Base-by-base conservation (phyloP, 1,284 basidiomycete genomes). In the Cutaneotrichosporon dermatis region DNA sequence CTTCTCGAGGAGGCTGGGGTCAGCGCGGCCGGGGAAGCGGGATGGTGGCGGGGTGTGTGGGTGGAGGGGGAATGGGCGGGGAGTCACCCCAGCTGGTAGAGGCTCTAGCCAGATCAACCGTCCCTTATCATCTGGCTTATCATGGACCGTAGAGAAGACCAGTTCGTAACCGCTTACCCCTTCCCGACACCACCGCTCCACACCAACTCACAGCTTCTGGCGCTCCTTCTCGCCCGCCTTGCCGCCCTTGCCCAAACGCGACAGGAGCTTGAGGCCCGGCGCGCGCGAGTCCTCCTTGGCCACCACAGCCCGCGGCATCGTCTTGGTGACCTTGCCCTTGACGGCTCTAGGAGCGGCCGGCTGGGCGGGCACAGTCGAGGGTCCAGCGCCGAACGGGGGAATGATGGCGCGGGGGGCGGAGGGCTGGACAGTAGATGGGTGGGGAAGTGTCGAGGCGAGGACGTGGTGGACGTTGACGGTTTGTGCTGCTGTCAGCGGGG, bases 391-490 rank as follows among this genome's bases (percentile, higher is more conserved):
- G 48, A 51, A 44, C 25, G 48, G 7, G 42, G 66, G 58, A 16
- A 58, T 55, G 43, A 57, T 34, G 36, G 55, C 25, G 6, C 46
- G 48, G 25, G 48, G 55, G 59, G 44, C 59, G 44, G 35, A 25
- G 25, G 25, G 25, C 25, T 25, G 62, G 36, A 48, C 48, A 41
- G 39, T 34, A 8, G 67, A 33, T n/a, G 68, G 68, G 43, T 68
- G 61, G 33, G 68, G 42, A 51, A 63, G 62, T 6, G 63, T 67
- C 3, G 70, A 62, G 0, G 66, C 57, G 9, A 76, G 68, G 43
- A 75, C 63, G 53, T 76, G 75, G 48, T 73, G 72, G 1, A 76
- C 75, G 9, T 66, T 61, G 12, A 76, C 57, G 4, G 58, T 56
- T 54, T 67, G 68, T 3, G 66, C 75, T 76, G 64, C 11, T 34